These are phyloP conservation scores for Aspergillus intermedius DNA, from an alignment of 2,329 filamentous ascomycete species.

Conservation along the genomic window DNA sequence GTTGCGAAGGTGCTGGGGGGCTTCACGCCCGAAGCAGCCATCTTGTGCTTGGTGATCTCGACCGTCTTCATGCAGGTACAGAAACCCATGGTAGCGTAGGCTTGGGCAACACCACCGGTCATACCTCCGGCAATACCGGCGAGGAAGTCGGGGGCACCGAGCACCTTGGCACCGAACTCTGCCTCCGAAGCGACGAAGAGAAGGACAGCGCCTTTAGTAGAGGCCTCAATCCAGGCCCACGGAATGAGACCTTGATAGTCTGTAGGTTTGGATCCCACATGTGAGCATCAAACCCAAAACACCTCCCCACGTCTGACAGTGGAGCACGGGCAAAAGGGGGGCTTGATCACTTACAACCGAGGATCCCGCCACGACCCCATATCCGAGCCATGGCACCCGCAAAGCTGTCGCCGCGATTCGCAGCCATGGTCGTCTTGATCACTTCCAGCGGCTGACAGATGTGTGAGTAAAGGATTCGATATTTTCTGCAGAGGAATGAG, in stretches of 20 bases:
- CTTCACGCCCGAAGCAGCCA: conserved; percentile 73
- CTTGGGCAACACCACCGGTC: conserved; percentile 89
- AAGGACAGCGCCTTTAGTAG: conserved; percentile 96
- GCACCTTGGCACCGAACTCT: conserved; percentile 82
- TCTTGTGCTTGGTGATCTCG: conserved; percentile 98
- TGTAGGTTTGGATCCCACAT: conserved; percentile 32
- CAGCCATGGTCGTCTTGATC: conserved; percentile 99
- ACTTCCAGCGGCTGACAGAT: conserved; percentile 84
- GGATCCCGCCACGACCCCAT: conserved; percentile 86
- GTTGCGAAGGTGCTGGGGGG: conserved; percentile 87
- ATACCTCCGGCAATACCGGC: conserved; percentile 88
- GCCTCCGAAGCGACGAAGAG: conserved; percentile 98
- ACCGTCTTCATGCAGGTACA: conserved; percentile 99
- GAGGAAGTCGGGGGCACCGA: conserved; percentile 79
- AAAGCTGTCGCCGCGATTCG: conserved; percentile 87
- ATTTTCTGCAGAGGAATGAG: not conserved
- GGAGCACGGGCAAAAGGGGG: conserved; percentile 1
- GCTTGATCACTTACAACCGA: conserved; percentile 68
- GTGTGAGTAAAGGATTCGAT: conserved; percentile 40
- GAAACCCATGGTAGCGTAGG: conserved; percentile 99
- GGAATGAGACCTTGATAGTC: conserved; percentile 99
- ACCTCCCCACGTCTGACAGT: conserved; percentile 11
- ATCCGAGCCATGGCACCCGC: conserved; percentile 72
- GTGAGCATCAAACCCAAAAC: conserved; percentile 6
- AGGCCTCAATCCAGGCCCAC: conserved; percentile 99